A percentile compares a stretch with the other conserved stretches of the same genome.
These are phyloP conservation scores for Priceomyces medius DNA, from an alignment of 805 yeast species.

Conservation along the genomic window DNA sequence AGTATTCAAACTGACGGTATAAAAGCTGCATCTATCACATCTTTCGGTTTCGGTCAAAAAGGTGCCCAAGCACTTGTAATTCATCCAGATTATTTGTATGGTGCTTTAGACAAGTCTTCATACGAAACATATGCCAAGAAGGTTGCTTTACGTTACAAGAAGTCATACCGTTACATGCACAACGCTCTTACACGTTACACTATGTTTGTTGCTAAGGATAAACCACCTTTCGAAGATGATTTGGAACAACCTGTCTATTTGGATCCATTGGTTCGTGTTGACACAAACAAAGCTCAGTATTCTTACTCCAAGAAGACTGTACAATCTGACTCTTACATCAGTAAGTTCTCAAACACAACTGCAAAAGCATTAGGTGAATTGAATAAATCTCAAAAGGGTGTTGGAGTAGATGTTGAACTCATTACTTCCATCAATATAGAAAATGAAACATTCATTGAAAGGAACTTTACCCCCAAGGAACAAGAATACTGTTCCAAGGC, in stretches of 20 bases:
- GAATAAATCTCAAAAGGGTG: constrained; percentile 62
- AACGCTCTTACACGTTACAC: constrained; percentile 89
- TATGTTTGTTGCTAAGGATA: constrained; percentile 87
- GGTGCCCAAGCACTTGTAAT: constrained; percentile 94
- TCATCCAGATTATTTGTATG: constrained; percentile 91
- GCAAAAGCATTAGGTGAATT: constrained; percentile 59
- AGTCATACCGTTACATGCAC: constrained; percentile 92
- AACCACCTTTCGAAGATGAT: constrained; percentile 89
- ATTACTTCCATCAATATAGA: constrained; percentile 75
- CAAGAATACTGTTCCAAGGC: constrained; percentile 73
- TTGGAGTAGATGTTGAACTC: constrained; percentile 97
- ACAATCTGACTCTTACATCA: constrained; percentile 49
- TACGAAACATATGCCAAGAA: constrained; percentile 70
- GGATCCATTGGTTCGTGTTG: constrained; percentile 89
- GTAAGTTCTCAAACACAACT: constrained; percentile 53
- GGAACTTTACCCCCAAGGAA: constrained; percentile 87
- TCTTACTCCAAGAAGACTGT: constrained; percentile 50
- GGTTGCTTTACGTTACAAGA: constrained; percentile 79
- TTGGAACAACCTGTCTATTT: constrained; percentile 88
- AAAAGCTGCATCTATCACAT: constrained; percentile 94
- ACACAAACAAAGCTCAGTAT: constrained; percentile 37
- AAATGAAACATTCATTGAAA: constrained; percentile 87
- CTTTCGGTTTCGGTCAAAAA: constrained; percentile 99
- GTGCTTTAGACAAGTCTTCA: constrained; percentile 68
- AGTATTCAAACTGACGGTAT: constrained; percentile 93